Conservation (phyloP, 257 asterid genomes). For the Solanum virginianum region DNA sequence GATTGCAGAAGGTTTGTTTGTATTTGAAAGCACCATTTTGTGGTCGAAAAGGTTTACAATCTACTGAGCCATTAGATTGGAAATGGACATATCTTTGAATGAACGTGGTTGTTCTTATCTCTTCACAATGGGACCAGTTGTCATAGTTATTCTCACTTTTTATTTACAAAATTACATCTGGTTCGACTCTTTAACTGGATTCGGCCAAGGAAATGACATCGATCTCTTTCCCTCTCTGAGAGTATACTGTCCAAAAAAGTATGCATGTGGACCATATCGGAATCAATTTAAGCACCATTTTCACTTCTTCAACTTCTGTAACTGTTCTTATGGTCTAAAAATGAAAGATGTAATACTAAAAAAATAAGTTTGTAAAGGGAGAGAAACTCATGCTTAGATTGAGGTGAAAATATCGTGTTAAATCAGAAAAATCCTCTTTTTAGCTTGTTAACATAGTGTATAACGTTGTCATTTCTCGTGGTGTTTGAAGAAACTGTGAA, state of each 20-base stretch:
- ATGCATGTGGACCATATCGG: too few relatives aligned
- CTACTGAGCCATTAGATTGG: background rate
- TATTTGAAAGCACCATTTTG: constrained; percentile 30
- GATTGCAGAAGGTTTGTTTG: background rate
- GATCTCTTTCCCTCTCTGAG: too few relatives aligned
- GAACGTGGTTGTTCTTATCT: constrained; percentile 18
- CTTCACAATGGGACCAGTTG: background rate
- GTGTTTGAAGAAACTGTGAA: background rate
- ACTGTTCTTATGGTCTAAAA: background rate
- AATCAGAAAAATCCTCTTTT: background rate
- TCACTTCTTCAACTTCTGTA: too few relatives aligned
- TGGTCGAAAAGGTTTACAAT: constrained; percentile 16
- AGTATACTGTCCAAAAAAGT: too few relatives aligned
- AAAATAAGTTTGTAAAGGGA: background rate
- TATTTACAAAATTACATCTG: too few relatives aligned
- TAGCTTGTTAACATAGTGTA: background rate
- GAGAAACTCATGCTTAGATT: background rate
- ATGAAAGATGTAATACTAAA: background rate
- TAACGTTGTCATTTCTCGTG: background rate
- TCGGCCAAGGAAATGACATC: too few relatives aligned
- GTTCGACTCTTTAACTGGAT: too few relatives aligned
- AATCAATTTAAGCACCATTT: too few relatives aligned
- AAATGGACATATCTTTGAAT: constrained; percentile 14
- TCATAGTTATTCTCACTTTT: background rate
- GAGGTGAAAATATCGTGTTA: background rate